Evolutionary conservation across 1,139 yeast genomes (phyloP), one percentile per base, ranked within the genome.

Genomic region (Candida sojae): DNA sequence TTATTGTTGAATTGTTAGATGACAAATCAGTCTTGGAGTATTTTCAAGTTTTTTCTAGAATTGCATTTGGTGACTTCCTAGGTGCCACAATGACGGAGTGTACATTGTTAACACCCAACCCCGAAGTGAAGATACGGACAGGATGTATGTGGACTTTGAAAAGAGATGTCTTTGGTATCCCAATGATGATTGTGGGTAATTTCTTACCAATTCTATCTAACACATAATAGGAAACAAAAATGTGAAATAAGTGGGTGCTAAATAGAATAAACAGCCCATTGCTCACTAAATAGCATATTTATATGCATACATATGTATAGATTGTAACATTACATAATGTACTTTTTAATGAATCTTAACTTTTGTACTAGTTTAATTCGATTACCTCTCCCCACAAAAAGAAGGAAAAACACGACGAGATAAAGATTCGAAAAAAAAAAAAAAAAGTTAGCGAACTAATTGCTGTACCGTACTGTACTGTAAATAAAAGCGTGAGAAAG

Each of bases 151-250:
- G 97, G 96, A 93, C 98, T 0, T 72, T 93, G 50, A 81, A 81
- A 55, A 63, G 86, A 61, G 86, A 81, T 56, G 86, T 81, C 11
- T 81, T 81, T 62, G 86, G 86, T 11, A 81, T 81, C 42, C 86
- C 86, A 12, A 87, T 93, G 92, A 92, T 92, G 96, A 87, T 93
- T 39, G 82, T 93, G 38, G 98, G 97, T 28, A 93, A 90, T 61
- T 93, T 92, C 62, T 70, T 92, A 58, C 97, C 97, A 1, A 85
- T 88, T 21, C 17, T 41, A 33, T 36, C 29, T 8, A 26, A 36
- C 10, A 33, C 36, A 33, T n/a, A 9, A 33, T 17, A 36, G 17
- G n/a, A 25, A 10, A 35, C 26, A 13, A 10, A 6, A 35, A 23
- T 23, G 28, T 17, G 21, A 17, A 17, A 17, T 17, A 17, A 17